Percentiles rank a stretch among this genome's conserved stretches.
phyloP scores from a whole-genome alignment of 495 filamentous ascomycete species.

The Penicillium pancosmium region DNA sequence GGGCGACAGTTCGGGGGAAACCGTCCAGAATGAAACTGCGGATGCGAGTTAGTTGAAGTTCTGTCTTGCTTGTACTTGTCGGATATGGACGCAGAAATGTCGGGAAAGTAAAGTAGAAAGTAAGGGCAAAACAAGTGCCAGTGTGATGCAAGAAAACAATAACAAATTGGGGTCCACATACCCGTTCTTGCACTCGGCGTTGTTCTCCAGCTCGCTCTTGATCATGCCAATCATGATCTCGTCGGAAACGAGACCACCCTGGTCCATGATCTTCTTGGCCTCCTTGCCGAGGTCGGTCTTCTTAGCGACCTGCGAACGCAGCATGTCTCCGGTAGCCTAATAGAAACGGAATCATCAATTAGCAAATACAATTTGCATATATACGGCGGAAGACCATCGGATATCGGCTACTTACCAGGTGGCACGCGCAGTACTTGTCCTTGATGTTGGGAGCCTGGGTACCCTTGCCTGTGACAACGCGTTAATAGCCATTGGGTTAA shows the following conservation, averaged over 20 bases:
- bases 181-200: constrained; percentile 96
- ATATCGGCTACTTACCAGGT: constrained; percentile 71
- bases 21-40: constrained; percentile 96
- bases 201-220: constrained; percentile 91
- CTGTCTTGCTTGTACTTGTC: neutral
- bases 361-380: neutral
- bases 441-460: constrained; percentile 98
- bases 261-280: constrained; percentile 99
- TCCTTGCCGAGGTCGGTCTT: constrained; percentile 93
- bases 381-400: neutral
- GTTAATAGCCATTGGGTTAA: constrained; percentile 28
- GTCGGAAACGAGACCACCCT: constrained; percentile 95
- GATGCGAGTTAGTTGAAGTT: constrained; percentile 17
- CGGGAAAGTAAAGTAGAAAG: neutral
- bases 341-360: constrained; percentile 4
- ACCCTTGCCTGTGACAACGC: constrained; percentile 78
- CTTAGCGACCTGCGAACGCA: constrained; percentile 96
- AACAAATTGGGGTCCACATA: constrained; percentile 5
- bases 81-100: neutral
- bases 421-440: constrained; percentile 94
- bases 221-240: constrained; percentile 99
- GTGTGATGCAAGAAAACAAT: neutral
- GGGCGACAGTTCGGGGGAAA: constrained; percentile 94
- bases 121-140: neutral
- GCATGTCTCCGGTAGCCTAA: constrained; percentile 98